Evolutionary conservation across 2,329 filamentous ascomycete species (phyloP).

Genomic region (Aspergillus carbonarius): DNA sequence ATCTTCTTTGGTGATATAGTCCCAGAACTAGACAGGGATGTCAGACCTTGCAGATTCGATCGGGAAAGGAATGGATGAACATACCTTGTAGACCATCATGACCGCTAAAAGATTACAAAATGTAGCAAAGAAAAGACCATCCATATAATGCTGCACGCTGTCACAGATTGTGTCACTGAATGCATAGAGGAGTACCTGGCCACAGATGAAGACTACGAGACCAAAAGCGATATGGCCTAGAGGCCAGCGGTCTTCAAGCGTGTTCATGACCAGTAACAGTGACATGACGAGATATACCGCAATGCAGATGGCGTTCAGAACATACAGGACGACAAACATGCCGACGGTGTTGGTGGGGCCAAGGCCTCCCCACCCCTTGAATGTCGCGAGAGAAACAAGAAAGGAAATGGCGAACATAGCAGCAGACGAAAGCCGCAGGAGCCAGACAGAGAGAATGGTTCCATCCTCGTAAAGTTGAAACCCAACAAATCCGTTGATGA

Average conservation of each 20-base stretch:
- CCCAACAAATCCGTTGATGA: slow-evolving; percentile 97
- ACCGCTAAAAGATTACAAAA: slow-evolving; percentile 90
- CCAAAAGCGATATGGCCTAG: slow-evolving; percentile 89
- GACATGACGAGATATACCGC: slow-evolving; percentile 85
- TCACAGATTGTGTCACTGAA: slow-evolving; percentile 84
- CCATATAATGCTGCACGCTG: slow-evolving; percentile 83
- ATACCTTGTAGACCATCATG: slow-evolving; percentile 99
- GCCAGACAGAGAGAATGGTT: slow-evolving; percentile 89
- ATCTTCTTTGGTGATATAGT: slow-evolving; percentile 97
- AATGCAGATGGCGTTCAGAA: slow-evolving; percentile 84
- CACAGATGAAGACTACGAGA: slow-evolving; percentile 84
- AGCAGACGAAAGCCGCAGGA: slow-evolving; percentile 74
- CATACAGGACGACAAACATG: slow-evolving; percentile 86
- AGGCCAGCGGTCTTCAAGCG: slow-evolving; percentile 92
- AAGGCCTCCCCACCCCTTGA: slow-evolving; percentile 86
- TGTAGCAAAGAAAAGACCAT: slow-evolving; percentile 91
- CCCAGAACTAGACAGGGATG: slow-evolving; percentile 75
- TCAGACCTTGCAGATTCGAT: slow-evolving; percentile 28
- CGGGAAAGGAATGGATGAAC: slow-evolving; percentile 21
- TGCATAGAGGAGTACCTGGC: slow-evolving; percentile 89
- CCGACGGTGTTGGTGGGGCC: slow-evolving; percentile 82
- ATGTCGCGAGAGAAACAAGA: slow-evolving; percentile 84
- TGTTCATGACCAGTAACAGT: slow-evolving; percentile 81
- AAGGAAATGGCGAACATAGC: slow-evolving; percentile 84
- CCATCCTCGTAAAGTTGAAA: slow-evolving; percentile 99